These are phyloP conservation scores for Ophiostoma ips DNA, from an alignment of 2,329 filamentous ascomycete species.

Conservation along the genomic window DNA sequence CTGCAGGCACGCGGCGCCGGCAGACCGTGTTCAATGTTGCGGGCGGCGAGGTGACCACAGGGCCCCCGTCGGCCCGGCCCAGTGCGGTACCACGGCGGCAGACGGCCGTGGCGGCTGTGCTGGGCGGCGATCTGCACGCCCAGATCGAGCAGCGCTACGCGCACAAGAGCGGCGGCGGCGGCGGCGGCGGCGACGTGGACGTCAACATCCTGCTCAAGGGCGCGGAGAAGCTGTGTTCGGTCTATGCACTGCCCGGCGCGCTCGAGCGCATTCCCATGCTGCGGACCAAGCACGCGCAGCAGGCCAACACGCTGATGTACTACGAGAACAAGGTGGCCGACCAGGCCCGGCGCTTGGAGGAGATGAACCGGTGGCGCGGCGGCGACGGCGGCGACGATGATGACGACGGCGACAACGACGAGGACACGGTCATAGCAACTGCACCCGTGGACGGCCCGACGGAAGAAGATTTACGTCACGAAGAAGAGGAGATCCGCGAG, in stretches of 20 bases:
- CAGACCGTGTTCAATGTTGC: constrained; percentile 55
- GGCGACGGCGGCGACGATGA: constrained; percentile 39
- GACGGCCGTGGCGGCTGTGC: constrained; percentile 78
- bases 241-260: constrained; percentile 74
- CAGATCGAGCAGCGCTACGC: constrained; percentile 47
- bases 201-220: constrained; percentile 73
- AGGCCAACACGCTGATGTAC: constrained; percentile 59
- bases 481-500: constrained; percentile 51
- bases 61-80: constrained; percentile 29
- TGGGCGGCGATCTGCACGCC: constrained; percentile 77
- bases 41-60: constrained; percentile 47
- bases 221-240: constrained; percentile 77
- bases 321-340: constrained; percentile 70
- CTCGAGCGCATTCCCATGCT: constrained; percentile 61
- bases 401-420: constrained; percentile 34
- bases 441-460: constrained; percentile 31
- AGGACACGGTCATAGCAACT: constrained; percentile 24
- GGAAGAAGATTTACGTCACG: constrained; percentile 52
- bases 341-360: constrained; percentile 59
- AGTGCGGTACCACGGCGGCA: constrained; percentile 45
- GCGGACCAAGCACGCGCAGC: constrained; percentile 55
- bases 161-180: constrained; percentile 42
- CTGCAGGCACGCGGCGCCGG: constrained; percentile 30
- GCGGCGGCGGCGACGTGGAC: constrained; percentile 68
- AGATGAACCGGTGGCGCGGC: constrained; percentile 53